Percentiles rank a stretch among this genome's conserved stretches.
Evolutionary conservation across 2,329 filamentous ascomycete species (phyloP).

Genomic region (Stachybotrys chlorohalonatus): DNA sequence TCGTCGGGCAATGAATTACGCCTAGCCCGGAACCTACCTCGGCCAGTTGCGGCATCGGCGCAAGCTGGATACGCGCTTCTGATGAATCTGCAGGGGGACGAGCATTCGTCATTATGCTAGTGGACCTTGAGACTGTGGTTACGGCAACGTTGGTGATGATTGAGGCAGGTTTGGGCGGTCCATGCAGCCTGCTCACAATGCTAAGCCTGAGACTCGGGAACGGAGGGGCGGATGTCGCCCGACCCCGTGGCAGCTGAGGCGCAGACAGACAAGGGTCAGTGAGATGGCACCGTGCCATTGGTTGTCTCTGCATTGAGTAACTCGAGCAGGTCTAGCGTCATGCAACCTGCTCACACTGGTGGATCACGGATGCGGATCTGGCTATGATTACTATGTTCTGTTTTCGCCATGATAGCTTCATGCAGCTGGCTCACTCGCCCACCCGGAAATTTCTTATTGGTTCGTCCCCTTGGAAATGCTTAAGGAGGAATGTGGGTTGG

Average conservation of each 20-base stretch:
- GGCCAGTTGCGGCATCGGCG: slow-evolving; percentile 18
- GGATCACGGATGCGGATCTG: background rate
- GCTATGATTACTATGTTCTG: too few species aligned
- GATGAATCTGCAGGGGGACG: background rate
- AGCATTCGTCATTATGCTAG: background rate
- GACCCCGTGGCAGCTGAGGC: slow-evolving; percentile 1
- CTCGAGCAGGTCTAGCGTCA: background rate
- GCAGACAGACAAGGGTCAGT: slow-evolving; percentile 1
- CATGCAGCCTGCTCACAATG: slow-evolving; percentile 25
- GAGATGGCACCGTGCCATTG: background rate
- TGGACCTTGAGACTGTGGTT: slow-evolving; percentile 11
- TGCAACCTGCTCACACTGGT: background rate
- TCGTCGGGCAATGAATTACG: background rate
- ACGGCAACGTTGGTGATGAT: background rate
- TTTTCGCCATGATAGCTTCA: background rate
- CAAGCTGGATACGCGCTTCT: background rate
- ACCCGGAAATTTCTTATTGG: background rate
- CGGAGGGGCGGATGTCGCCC: background rate
- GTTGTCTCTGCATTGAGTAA: background rate
- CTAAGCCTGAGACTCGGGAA: background rate
- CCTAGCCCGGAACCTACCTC: slow-evolving; percentile 17
- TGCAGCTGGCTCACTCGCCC: background rate
- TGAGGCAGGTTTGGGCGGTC: slow-evolving; percentile 4
- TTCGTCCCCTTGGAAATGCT: background rate
- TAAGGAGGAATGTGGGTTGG: background rate